Evolutionary conservation across 2,329 filamentous ascomycete species (phyloP).

Genomic region (Fusarium vanettenii): DNA sequence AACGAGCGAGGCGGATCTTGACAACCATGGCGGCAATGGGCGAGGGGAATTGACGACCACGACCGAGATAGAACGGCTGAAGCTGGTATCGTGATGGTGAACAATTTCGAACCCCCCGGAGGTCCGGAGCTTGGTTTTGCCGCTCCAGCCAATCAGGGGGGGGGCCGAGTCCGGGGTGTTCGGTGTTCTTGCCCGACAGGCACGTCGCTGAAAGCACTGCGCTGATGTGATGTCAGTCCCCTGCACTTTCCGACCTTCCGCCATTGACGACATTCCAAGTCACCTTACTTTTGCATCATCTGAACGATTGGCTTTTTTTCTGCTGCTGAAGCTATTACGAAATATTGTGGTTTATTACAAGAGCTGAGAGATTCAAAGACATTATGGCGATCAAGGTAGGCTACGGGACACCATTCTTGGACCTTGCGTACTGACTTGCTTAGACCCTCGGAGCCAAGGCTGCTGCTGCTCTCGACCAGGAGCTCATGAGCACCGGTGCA

Average conservation of each 20-base stretch:
- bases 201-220: slow-evolving; percentile 1
- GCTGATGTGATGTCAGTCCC: slow-evolving; percentile 34
- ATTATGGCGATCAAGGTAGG: slow-evolving; percentile 50
- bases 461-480: slow-evolving; percentile 88
- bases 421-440: slow-evolving; percentile 10
- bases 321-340: not conserved
- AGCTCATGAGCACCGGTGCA: slow-evolving; percentile 88
- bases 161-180: not conserved
- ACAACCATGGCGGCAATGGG: slow-evolving; percentile 77
- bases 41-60: slow-evolving; percentile 27
- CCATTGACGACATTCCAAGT: slow-evolving; percentile 30
- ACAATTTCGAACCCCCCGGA: slow-evolving; percentile 45
- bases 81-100: slow-evolving; percentile 30
- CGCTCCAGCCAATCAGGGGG: slow-evolving; percentile 46
- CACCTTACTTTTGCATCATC: slow-evolving; percentile 18
- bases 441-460: slow-evolving; percentile 90
- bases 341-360: not conserved
- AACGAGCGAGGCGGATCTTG: slow-evolving; percentile 92
- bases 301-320: not conserved
- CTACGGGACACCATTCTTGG: not conserved
- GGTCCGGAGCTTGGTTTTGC: slow-evolving; percentile 51
- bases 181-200: not conserved
- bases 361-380: slow-evolving; percentile 32
- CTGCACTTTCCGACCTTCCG: slow-evolving; percentile 16
- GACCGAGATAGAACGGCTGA: slow-evolving; percentile 3